A percentile compares a stretch with the other conserved stretches of the same genome.
Conservation (phyloP, 2,329 filamentous ascomycete genomes). For the Chrysosporium queenslandicum region DNA sequence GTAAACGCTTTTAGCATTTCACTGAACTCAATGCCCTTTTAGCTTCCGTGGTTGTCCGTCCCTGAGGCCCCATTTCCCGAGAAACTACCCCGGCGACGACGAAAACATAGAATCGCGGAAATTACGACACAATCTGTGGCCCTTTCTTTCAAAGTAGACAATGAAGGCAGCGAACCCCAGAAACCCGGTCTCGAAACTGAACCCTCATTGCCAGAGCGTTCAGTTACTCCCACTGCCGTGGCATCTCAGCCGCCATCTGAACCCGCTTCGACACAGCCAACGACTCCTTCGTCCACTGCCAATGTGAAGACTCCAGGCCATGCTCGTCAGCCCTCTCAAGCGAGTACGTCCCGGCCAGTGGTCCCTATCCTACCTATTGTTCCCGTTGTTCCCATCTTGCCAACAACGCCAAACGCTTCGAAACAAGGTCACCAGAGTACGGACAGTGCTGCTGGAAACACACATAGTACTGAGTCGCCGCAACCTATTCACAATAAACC, state of each 20-base stretch:
- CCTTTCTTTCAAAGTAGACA: slow-evolving; percentile 40
- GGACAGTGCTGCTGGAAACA: slow-evolving; percentile 4
- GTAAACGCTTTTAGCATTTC: not conserved
- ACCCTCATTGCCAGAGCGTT: slow-evolving; percentile 18
- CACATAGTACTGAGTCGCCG: slow-evolving; percentile 1
- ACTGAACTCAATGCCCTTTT: slow-evolving; percentile 7
- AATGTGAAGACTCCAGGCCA: slow-evolving; percentile 27
- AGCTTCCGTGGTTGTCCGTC: slow-evolving; percentile 53
- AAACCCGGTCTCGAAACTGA: slow-evolving; percentile 13
- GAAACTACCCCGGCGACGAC: slow-evolving; percentile 40
- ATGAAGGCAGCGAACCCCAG: slow-evolving; percentile 20
- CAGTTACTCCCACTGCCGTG: slow-evolving; percentile 48
- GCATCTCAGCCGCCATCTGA: slow-evolving; percentile 51
- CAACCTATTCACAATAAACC: slow-evolving; percentile 15
- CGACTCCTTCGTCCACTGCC: slow-evolving; percentile 46
- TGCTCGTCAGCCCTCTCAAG: slow-evolving; percentile 26
- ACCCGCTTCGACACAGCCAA: slow-evolving; percentile 45
- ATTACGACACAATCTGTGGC: slow-evolving; percentile 34
- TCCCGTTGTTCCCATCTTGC: slow-evolving; percentile 39
- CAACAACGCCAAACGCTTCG: slow-evolving; percentile 28
- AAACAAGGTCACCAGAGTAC: slow-evolving; percentile 21
- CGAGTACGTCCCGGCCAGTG: slow-evolving; percentile 34
- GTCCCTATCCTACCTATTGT: slow-evolving; percentile 36
- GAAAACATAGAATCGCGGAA: slow-evolving; percentile 31
- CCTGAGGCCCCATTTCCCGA: slow-evolving; percentile 46